Evolutionary conservation across 116 monocot genomes (phyloP).

Genomic region (Cymodocea nodosa): DNA sequence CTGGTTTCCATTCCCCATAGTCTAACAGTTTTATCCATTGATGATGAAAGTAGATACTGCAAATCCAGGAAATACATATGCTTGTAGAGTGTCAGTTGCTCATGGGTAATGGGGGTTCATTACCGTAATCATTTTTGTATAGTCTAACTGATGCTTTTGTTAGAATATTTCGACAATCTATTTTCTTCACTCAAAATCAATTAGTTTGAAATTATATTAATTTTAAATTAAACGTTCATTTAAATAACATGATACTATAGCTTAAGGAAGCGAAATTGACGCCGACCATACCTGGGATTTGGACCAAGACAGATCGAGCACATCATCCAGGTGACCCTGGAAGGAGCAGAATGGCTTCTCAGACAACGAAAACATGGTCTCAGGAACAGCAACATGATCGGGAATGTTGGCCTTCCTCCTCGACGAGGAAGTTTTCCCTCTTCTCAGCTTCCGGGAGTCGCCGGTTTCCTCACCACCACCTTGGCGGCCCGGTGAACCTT

Average conservation of each 20-base stretch:
- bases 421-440: constrained; percentile 22
- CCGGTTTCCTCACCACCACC: background rate
- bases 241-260: too few species aligned
- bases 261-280: background rate
- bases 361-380: constrained; percentile 60
- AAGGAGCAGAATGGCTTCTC: constrained; percentile 71
- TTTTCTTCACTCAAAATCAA: too few species aligned
- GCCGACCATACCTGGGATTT: constrained; percentile 48
- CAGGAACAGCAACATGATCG: constrained; percentile 54
- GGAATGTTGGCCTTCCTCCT: constrained; percentile 25
- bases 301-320: constrained; percentile 93
- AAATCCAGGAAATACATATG: too few species aligned
- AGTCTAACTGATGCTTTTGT: too few species aligned
- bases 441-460: constrained; percentile 28
- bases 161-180: too few species aligned
- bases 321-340: constrained; percentile 76
- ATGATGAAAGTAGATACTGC: constrained; percentile 77
- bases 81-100: too few species aligned
- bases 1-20: constrained; percentile 79
- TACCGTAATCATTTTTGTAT: too few species aligned
- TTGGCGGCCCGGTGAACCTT: constrained; percentile 2
- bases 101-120: too few species aligned
- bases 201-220: too few species aligned
- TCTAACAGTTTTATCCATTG: constrained; percentile 98
- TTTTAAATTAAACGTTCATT: too few species aligned